Evolutionary conservation across 306 rosid species (phyloP).

Genomic region (Ziziphus jujuba): DNA sequence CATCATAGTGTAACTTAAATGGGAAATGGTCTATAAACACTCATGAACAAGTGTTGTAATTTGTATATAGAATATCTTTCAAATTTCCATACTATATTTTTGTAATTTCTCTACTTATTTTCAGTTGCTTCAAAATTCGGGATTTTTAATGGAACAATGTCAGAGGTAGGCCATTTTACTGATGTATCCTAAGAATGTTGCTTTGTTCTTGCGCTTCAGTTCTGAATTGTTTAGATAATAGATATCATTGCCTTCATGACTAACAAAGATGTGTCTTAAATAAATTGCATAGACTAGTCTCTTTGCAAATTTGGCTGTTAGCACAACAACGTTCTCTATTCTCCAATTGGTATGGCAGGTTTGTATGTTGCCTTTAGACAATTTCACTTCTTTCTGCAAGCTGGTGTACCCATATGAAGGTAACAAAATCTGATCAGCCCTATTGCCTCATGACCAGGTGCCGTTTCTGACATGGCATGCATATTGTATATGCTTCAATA

Average conservation of each 20-base stretch:
- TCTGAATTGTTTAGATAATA: neutral
- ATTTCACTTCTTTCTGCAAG: neutral
- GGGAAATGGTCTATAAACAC: too few relatives aligned
- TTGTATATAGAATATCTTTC: neutral
- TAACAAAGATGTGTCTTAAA: neutral
- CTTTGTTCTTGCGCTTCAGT: neutral
- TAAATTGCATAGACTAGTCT: constrained; percentile 30
- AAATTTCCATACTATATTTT: neutral
- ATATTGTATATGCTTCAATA: constrained; percentile 43
- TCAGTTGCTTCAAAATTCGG: constrained; percentile 25
- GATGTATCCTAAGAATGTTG: neutral
- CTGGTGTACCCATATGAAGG: neutral
- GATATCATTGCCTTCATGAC: constrained; percentile 5
- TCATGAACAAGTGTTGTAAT: neutral
- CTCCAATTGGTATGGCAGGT: constrained; percentile 53
- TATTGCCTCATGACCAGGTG: constrained; percentile 20
- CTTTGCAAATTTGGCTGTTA: constrained; percentile 32
- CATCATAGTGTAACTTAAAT: too few relatives aligned
- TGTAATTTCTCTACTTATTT: neutral
- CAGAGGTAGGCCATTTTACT: constrained; percentile 24
- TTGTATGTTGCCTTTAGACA: neutral
- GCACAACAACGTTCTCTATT: constrained; percentile 42
- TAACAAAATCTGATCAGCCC: neutral
- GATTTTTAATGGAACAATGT: constrained; percentile 19
- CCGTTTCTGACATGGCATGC: constrained; percentile 44